Evolutionary conservation across 2,329 filamentous ascomycete genomes (phyloP), one percentile per base, ranked within the genome.

Genomic region (Helotiales sp.): DNA sequence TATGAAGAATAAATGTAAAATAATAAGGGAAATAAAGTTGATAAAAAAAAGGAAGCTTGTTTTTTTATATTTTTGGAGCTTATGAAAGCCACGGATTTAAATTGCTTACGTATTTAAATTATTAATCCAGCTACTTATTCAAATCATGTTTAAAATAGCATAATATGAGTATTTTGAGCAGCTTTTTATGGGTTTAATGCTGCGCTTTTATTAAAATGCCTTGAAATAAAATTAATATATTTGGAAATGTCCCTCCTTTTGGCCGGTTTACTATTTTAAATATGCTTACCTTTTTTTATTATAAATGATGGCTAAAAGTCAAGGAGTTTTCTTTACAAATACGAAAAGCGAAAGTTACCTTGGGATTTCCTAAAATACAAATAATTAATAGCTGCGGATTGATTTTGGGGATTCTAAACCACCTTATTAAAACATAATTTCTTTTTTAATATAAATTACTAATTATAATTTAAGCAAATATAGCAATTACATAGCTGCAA

Each of bases 301-400:
- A 4, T 54, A 28, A 28, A 54, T 6, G 32, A 20, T 30, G 32
- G 50, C 50, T 54, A 28, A 54, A 54, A 28, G 17, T 32, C 15
- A 28, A 32, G 26, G 50, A 54, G 50, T 28, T 54, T 54, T 28
- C 50, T 32, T 32, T 54, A 28, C 50, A 54, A 28, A 54, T 54
- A 54, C 50, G 50, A 54, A 28, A 30, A 30, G 15, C 26, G 50
- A 32, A n/a, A 30, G 50, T 54, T 15, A 32, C 50, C 28, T 54
- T 20, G 26, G 28, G 17, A 32, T 54, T 54, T 28, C 28, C 50
- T 20, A 54, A 54, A 28, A 22, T 15, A 32, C 15, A 30, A 54
- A 28, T 54, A 30, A 6, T 10, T 30, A 30, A 24, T 28, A 5
- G 15, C 11, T 30, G 11, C 24, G 6, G 3, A 28, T 32, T 28